Base-by-base conservation (phyloP, 106 monocot genomes). In the Allium fistulosum region DNA sequence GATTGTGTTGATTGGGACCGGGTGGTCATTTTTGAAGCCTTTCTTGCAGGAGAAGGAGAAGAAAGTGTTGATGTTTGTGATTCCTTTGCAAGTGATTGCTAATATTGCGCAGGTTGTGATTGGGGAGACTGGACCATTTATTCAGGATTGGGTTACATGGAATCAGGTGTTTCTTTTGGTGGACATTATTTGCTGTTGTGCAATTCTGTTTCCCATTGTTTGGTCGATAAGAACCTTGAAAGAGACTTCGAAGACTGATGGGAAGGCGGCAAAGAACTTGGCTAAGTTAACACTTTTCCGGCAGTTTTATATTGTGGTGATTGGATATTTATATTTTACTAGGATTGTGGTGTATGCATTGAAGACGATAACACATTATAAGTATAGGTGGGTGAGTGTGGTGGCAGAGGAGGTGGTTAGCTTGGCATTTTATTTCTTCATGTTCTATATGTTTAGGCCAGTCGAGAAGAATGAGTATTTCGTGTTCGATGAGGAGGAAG, bases 11-110 rank as follows among this genome's bases (percentile, higher is more conserved):
- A 80, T 91, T 48, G 95, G 95, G 71, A 96, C 95, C 26, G 95
- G 91, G 6, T 96, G 95, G 95, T 91, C 91, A 11, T 96, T 96
- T 83, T 77, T 91, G 65, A 91, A 86, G 70, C 95, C 95, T 1
- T 96, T 86, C 80, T 84, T 96, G 17, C 95, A 96, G 84, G 91
- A 96, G 13, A 50, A 81, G 37, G 95, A 96, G 79, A 96, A 91
- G 85, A 96, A 91, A 78, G 86, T 96, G 10, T 77, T 96, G 57
- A 91, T 96, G 88, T 55, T 91, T 6, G 88, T 96, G 17, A 91
- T 96, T 68, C 95, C 95, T 0, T 76, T 96, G 8, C 95, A 96
- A 69, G 91, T 96, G 7, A 26, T 88, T n/a, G 88, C 88, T 2
- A 96, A 96, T 66, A 80, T 91, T 7, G 95, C 95, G 2, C 77